A percentile compares a stretch with the other conserved stretches of the same genome.
Conservation (phyloP, 345 rosid species). For the Camelina laxa region DNA sequence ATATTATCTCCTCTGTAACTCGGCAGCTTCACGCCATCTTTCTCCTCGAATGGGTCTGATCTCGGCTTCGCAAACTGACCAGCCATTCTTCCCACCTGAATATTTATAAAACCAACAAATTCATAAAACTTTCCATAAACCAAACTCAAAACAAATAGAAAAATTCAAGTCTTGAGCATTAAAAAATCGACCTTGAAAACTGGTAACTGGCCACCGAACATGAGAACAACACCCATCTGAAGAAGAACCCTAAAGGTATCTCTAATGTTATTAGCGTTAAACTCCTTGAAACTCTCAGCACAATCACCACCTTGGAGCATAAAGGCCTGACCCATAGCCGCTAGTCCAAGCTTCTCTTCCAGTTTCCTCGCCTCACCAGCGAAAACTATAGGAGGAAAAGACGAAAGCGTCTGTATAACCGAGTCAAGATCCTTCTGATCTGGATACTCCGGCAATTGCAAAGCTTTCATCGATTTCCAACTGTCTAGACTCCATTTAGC, state of each 20-base stretch:
- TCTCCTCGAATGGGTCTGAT: conserved; percentile 59
- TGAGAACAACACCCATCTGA: conserved; percentile 75
- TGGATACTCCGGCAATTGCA: conserved; percentile 70
- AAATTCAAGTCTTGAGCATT: not conserved
- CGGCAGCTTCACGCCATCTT: conserved; percentile 64
- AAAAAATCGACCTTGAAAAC: conserved; percentile 49
- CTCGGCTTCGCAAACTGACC: conserved; percentile 79
- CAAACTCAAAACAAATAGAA: not conserved
- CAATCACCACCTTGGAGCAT: conserved; percentile 76
- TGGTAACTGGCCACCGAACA: conserved; percentile 70
- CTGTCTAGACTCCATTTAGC: conserved; percentile 59
- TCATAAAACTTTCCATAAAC: conserved; percentile 6
- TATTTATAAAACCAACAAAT: not conserved
- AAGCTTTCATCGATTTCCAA: conserved; percentile 68
- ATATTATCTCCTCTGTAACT: conserved; percentile 73
- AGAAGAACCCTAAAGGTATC: conserved; percentile 69
- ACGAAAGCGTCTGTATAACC: conserved; percentile 59
- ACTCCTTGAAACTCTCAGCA: conserved; percentile 71
- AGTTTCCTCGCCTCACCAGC: conserved; percentile 71
- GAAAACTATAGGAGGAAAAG: conserved; percentile 69
- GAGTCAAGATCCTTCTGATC: conserved; percentile 60
- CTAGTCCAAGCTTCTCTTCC: conserved; percentile 60
- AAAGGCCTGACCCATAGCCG: conserved; percentile 63
- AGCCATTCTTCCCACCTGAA: conserved; percentile 70
- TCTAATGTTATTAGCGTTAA: conserved; percentile 59